Evolutionary conservation across 805 yeast species (phyloP).

Genomic region (Yarrowia phangngaensis): DNA sequence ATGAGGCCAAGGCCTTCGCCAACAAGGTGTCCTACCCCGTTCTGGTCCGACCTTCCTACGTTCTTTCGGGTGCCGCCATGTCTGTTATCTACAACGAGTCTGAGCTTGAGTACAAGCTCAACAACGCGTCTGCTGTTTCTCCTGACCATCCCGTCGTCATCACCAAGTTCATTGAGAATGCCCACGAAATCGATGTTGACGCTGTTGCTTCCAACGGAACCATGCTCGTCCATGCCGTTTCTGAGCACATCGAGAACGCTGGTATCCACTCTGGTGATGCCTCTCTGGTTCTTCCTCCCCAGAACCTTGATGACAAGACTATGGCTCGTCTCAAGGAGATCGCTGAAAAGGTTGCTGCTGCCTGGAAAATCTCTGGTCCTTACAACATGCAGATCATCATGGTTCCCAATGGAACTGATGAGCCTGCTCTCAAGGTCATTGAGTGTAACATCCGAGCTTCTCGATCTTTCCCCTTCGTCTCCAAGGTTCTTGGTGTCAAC

Average conservation of each 20-base stretch:
- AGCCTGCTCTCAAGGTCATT: conserved; percentile 80
- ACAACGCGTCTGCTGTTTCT: conserved; percentile 86
- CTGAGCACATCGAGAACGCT: conserved; percentile 97
- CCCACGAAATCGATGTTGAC: conserved; percentile 95
- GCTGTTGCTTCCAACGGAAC: conserved; percentile 90
- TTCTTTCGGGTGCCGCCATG: conserved; percentile 98
- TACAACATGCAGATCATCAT: conserved; percentile 97
- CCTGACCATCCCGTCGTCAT: conserved; percentile 97
- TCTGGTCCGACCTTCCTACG: conserved; percentile 95
- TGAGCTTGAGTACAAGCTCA: conserved; percentile 77
- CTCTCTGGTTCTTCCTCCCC: conserved; percentile 91
- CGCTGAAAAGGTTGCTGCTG: conserved; percentile 88
- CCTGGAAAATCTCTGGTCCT: conserved; percentile 96
- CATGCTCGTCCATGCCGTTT: conserved; percentile 88
- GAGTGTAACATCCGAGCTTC: conserved; percentile 99
- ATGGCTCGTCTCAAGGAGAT: conserved; percentile 76
- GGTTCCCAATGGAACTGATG: conserved; percentile 57
- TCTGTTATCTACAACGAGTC: conserved; percentile 75
- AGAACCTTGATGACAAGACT: conserved; percentile 59
- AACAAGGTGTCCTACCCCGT: conserved; percentile 88
- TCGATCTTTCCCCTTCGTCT: conserved; percentile 97
- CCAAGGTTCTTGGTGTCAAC: conserved; percentile 91
- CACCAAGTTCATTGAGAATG: conserved; percentile 91
- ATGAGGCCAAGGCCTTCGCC: conserved; percentile 83
- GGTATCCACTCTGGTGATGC: conserved; percentile 99